Evolutionary conservation across 805 yeast genomes (phyloP), one percentile per base, ranked within the genome.

Genomic region (Cyberlindnera mrakii): DNA sequence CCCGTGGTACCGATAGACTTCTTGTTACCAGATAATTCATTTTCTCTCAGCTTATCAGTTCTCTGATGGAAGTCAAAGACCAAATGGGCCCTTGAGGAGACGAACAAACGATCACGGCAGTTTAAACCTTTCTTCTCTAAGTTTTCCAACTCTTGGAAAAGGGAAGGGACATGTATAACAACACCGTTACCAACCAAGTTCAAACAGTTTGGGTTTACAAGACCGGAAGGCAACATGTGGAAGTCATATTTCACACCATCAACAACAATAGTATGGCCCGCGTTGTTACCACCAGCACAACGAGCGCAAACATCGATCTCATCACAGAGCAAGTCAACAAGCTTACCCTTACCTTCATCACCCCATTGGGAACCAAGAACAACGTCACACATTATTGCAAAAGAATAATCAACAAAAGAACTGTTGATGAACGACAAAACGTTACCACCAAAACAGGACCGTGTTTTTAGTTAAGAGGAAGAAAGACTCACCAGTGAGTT

Each of bases 301-400:
- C 99, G 79, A 25, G 98, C 97, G 65, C 97, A 95, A 34, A 93
- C 91, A 55, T 93, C 98, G 57, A 93, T 84, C 53, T 87, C 81
- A 59, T 91, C 98, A 68, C 98, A 95, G 41, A 93, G 75, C 44
- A 93, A 72, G 64, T 93, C 99, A 39, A 93, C 99, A 46, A 93
- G 77, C 68, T 93, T 93, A 46, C 99, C 99, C 65, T 93, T 93
- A 63, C 99, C 99, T 78, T 93, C 99, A 63, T 93, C 99, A 52
- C 99, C 99, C 99, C 99, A 93, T 70, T 93, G 99, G 68, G 98
- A 73, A 46, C 99, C 99, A 59, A 93, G 75, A 43, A 93, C 99
- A 52, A 93, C 98, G 62, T 68, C 67, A 55, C 68, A 70, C 74
- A 69, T 68, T 30, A 20, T 48, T 16, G 17, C 3, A 30, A 9